phyloP scores from a whole-genome alignment of 345 rosid species.

The Populus euphratica region DNA sequence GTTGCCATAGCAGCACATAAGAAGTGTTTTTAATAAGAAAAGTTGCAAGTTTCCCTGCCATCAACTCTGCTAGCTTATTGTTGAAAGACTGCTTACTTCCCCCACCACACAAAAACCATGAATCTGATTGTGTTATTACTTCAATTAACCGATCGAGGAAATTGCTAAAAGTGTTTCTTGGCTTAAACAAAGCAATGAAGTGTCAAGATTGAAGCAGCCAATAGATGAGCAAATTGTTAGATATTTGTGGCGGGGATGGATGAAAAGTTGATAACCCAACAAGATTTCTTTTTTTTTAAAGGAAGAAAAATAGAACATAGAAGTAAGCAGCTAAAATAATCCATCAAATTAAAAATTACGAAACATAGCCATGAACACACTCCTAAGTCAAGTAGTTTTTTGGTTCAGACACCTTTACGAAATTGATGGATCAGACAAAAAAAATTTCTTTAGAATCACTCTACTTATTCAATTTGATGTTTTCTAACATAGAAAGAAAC shows the following conservation, averaged over 20 bases:
- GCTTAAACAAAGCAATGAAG: not conserved
- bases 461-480: not conserved
- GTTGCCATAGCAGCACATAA: not conserved
- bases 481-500: not conserved
- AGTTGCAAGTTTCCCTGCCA: not conserved
- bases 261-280: not conserved
- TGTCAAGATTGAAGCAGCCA: not conserved
- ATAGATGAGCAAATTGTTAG: not conserved
- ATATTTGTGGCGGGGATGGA: not conserved
- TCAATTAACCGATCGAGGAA: not conserved
- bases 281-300: not conserved
- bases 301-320: not conserved
- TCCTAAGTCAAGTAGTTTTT: not conserved
- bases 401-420: constrained; percentile 6
- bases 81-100: not conserved
- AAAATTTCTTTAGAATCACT: not conserved
- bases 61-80: not conserved
- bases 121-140: not conserved
- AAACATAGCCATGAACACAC: not conserved
- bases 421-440: not conserved
- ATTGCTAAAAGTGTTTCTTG: not conserved
- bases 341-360: not conserved
- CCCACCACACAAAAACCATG: not conserved
- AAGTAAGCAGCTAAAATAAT: not conserved
- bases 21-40: not conserved